Base-by-base conservation (phyloP, 176 grass and related monocot species). In the Aegilops umbellulata region DNA sequence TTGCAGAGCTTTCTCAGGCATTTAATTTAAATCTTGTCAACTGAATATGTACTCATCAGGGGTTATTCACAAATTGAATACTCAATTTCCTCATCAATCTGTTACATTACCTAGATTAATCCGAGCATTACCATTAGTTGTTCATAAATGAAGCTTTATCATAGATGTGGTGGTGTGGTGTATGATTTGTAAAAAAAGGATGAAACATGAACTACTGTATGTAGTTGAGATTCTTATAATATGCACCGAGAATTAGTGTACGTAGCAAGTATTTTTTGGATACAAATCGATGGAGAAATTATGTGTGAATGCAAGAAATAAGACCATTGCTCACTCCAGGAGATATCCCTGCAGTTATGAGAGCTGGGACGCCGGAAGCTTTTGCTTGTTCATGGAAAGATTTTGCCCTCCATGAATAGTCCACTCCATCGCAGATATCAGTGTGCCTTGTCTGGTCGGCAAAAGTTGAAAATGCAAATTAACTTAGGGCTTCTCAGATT, bases 261-360 rank as follows among this genome's bases (percentile, higher is more conserved):
- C 44, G 44, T 15, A 22, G 19, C 5, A 49, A 6, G 8, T 23
- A 36, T 36, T 22, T 69, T 69, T 8, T 14, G 20, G 76, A 78
- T 60, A 23, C 6, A 47, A 44, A 64, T 26, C 0, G n/a, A 13
- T 12, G 25, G n/a, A 64, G 23, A 64, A 64, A 64, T 64, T 64
- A 24, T 26, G 61, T 64, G 61, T 27, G 30, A 64, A 75, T 73
- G 63, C 76, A 74, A 51, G 47, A 47, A 47, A 47, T 69, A 58
- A 81, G 58, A 94, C 92, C 88, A 91, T 94, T 97, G 95, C 95
- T 94, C 25, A 97, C 90, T 90, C 95, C 95, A 74, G 95, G 92
- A 88, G 92, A 97, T 80, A 94, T 97, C 86, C 95, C 95, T 25
- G 88, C 90, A 65, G 95, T 94, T 83, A 88, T 97, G 78, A 97